phyloP scores from a whole-genome alignment of 345 rosid genomes.

The Lepidium africanum region DNA sequence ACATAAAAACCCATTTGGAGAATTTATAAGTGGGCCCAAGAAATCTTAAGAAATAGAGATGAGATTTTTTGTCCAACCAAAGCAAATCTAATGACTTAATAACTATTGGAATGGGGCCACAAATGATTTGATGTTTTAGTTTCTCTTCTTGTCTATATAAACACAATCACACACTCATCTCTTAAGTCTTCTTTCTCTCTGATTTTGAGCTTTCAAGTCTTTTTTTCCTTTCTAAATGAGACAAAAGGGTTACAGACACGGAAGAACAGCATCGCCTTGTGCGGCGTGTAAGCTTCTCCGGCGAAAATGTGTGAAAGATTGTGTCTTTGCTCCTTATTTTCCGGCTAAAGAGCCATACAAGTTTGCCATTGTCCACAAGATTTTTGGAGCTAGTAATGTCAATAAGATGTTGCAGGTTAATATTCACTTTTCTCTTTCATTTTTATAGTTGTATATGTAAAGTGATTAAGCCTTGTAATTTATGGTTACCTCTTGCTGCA shows the following conservation, averaged over 20 bases:
- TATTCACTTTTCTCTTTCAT: neutral
- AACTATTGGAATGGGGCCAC: constrained; percentile 22
- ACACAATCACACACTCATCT: neutral
- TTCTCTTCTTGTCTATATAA: constrained; percentile 19
- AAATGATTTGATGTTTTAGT: constrained; percentile 22
- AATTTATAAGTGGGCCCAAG: constrained; percentile 23
- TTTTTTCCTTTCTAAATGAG: constrained; percentile 31
- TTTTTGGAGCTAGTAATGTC: constrained; percentile 97
- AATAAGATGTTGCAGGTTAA: constrained; percentile 86
- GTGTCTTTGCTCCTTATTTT: constrained; percentile 86
- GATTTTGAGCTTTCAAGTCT: neutral
- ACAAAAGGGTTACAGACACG: constrained; percentile 40
- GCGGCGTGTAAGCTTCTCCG: constrained; percentile 91
- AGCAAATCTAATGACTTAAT: constrained; percentile 25
- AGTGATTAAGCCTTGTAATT: neutral
- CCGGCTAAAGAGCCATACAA: constrained; percentile 84
- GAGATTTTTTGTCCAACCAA: constrained; percentile 23
- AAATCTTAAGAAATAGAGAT: constrained; percentile 24
- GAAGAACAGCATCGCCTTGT: constrained; percentile 65
- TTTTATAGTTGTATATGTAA: neutral
- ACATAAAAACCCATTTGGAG: neutral
- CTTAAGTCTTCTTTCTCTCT: constrained; percentile 13
- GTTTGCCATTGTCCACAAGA: constrained; percentile 81
- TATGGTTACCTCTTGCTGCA: neutral
- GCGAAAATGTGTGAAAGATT: constrained; percentile 69